phyloP scores from a whole-genome alignment of 2,329 filamentous ascomycete species.

The Helicocarpus griseus region DNA sequence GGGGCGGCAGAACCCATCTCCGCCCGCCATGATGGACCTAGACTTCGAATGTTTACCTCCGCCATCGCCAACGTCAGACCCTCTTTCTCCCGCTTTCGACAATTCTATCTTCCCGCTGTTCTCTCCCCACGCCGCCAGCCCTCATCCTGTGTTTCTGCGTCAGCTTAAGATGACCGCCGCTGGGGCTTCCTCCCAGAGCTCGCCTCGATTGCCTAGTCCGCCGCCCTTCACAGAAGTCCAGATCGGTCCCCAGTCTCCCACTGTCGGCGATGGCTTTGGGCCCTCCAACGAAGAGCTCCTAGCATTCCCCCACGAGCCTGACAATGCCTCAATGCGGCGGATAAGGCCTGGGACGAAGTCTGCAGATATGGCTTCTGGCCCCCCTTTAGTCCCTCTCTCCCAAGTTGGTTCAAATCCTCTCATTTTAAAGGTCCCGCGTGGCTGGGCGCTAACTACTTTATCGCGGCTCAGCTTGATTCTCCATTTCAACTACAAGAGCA shows the following conservation, averaged over 20 bases:
- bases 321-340: slow-evolving; percentile 67
- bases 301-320: slow-evolving; percentile 48
- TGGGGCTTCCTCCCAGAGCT: slow-evolving; percentile 53
- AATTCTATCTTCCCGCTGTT: neutral
- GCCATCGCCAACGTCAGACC: slow-evolving; percentile 2
- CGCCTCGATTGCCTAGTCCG: slow-evolving; percentile 86
- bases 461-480: slow-evolving; percentile 66
- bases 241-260: slow-evolving; percentile 68
- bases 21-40: too few species aligned
- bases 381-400: slow-evolving; percentile 72
- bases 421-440: neutral
- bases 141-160: slow-evolving; percentile 7
- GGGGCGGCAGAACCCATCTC: slow-evolving; percentile 1
- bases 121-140: neutral
- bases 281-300: slow-evolving; percentile 46
- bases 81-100: neutral
- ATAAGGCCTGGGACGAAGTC: slow-evolving; percentile 89
- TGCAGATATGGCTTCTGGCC: slow-evolving; percentile 86
- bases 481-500: slow-evolving; percentile 97
- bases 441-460: slow-evolving; percentile 7
- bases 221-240: slow-evolving; percentile 93
- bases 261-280: slow-evolving; percentile 50
- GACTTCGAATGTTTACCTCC: too few species aligned
- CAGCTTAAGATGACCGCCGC: slow-evolving; percentile 32
- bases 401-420: slow-evolving; percentile 50